phyloP scores from a whole-genome alignment of 768 basidiomycete genomes.

The Pisolithus albus region DNA sequence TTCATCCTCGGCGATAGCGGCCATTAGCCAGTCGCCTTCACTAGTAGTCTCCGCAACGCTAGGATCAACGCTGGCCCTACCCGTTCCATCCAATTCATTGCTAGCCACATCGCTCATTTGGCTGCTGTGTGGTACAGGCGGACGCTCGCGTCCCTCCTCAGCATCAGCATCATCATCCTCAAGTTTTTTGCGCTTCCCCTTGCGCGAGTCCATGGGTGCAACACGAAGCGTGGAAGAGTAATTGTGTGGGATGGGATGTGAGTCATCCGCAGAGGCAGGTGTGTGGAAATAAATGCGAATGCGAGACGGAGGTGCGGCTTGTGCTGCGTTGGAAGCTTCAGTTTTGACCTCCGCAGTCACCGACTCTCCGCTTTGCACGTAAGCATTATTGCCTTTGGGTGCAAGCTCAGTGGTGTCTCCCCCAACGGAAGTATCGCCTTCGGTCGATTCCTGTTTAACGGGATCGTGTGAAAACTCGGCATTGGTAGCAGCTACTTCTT shows the following conservation, averaged over 20 bases:
- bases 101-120: constrained; percentile 49
- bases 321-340: constrained; percentile 22
- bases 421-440: constrained; percentile 13
- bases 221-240: constrained; percentile 33
- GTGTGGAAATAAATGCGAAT: constrained; percentile 92
- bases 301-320: constrained; percentile 56
- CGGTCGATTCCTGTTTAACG: constrained; percentile 28
- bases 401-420: constrained; percentile 8
- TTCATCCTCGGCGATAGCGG: constrained; percentile 72
- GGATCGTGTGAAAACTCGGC: constrained; percentile 26
- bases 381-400: constrained; percentile 14
- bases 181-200: constrained; percentile 83
- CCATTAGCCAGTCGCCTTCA: constrained; percentile 86
- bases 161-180: constrained; percentile 82
- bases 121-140: constrained; percentile 47
- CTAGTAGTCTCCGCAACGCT: constrained; percentile 56
- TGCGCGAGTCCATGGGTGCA: constrained; percentile 53
- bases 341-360: constrained; percentile 27
- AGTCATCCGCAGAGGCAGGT: constrained; percentile 76
- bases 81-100: constrained; percentile 50
- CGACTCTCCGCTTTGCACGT: constrained; percentile 19
- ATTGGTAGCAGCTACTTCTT: constrained; percentile 27
- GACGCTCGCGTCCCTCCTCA: constrained; percentile 63
- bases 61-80: constrained; percentile 57
- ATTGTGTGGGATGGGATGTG: constrained; percentile 65